phyloP scores from a whole-genome alignment of 75 land plant genomes.

The Pseudotsuga menziesii region DNA sequence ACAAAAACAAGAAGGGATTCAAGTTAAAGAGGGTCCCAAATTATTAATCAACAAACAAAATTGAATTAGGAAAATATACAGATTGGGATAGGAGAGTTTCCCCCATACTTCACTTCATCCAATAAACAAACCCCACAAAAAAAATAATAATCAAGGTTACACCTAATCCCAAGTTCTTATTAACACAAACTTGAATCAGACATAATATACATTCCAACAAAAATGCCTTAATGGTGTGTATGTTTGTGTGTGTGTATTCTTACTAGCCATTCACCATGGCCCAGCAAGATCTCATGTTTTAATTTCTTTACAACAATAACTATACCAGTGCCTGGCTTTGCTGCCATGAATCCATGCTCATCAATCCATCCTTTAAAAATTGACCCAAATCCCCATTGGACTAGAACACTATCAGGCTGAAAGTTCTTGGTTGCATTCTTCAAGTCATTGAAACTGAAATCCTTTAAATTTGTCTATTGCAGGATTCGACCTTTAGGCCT shows the following conservation, averaged over 20 bases:
- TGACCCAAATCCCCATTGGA: constrained; percentile 69
- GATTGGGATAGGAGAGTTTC: constrained; percentile 54
- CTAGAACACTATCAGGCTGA: constrained; percentile 57
- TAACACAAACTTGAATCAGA: no score
- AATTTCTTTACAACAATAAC: constrained; percentile 66
- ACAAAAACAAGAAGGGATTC: not conserved
- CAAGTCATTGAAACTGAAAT: constrained; percentile 47
- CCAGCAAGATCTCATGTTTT: constrained; percentile 57
- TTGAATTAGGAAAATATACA: not conserved
- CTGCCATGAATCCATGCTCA: constrained; percentile 41
- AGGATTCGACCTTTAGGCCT: constrained; percentile 48
- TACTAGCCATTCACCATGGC: constrained; percentile 69
- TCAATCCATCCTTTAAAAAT: constrained; percentile 79
- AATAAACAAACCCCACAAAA: not conserved
- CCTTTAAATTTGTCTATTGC: constrained; percentile 45
- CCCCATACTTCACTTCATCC: constrained; percentile 72
- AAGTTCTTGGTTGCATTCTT: constrained; percentile 57
- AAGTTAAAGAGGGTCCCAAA: not conserved
- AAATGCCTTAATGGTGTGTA: not conserved
- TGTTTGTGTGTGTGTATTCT: not conserved
- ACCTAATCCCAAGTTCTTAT: not conserved
- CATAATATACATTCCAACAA: no score
- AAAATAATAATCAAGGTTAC: not conserved
- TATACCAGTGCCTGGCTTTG: constrained; percentile 61
- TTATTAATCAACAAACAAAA: not conserved